Evolutionary conservation across 257 asterid genomes (phyloP), one percentile per base, ranked within the genome.

Genomic region (Capsicum baccatum): DNA sequence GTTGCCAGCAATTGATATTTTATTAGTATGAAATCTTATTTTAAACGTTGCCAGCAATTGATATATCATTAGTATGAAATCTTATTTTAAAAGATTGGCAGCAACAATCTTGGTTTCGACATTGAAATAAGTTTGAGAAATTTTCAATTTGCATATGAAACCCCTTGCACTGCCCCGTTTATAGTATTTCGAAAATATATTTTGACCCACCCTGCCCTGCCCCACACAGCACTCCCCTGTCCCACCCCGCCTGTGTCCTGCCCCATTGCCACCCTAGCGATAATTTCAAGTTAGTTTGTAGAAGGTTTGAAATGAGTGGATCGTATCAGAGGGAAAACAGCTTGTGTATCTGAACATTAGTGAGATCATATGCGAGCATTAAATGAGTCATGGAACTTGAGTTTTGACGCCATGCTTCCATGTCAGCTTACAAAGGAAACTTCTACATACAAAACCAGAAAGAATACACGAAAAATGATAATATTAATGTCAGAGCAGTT

Each of bases 401-500:
- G 35, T 17, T 70, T 42, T 59, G 79, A 17, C 17, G 17, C 57
- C 56, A 17, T 9, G 37, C 9, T 5, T 47, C 79, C 58, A 17
- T 11, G n/a, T 73, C 19, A 73, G 42, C 6, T 73, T 48, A 73
- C 42, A 48, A 47, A 48, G 42, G 39, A 6, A 48, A 73, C 59
- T 73, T 47, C 60, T n/a, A 26, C 16, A 12, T 60, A 21, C 12
- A 48, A 48, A 48, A 47, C 44, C n/a, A 3, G 9, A n/a, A 48
- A 19, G 59, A 71, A 63, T 37, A 19, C 35, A 10, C 2, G 8
- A 70, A 73, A 6, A 48, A 12, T 19, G 42, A 48, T 73, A 19
- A 73, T 71, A n/a, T 71, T 71, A 44, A 47, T 71, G 54, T 71
- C 16, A 44, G 17, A 71, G 37, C 58, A 73, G 42, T 21, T 47